Conservation (phyloP, 257 asterid species). For the Fraxinus anomala region DNA sequence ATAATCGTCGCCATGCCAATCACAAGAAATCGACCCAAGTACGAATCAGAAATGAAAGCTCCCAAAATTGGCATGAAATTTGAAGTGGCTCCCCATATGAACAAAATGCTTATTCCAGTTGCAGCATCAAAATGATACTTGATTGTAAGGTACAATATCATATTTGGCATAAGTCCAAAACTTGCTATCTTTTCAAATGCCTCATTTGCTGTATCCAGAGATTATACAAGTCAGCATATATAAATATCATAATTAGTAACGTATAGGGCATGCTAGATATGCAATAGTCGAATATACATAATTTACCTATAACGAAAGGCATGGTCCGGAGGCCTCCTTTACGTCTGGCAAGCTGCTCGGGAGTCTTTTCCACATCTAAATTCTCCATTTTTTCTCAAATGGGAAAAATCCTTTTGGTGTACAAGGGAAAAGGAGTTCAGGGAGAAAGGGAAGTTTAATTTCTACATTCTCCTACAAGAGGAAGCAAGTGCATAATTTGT, state of each 20-base stretch:
- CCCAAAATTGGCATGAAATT: slow-evolving; percentile 75
- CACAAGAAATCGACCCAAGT: slow-evolving; percentile 65
- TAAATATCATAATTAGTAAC: neutral
- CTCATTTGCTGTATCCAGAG: slow-evolving; percentile 57
- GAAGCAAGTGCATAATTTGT: neutral
- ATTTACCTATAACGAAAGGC: slow-evolving; percentile 70
- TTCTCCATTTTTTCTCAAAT: slow-evolving; percentile 36
- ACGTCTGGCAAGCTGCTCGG: slow-evolving; percentile 7
- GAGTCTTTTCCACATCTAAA: slow-evolving; percentile 27
- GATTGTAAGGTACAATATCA: slow-evolving; percentile 54
- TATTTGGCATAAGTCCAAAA: slow-evolving; percentile 60
- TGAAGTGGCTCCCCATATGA: slow-evolving; percentile 64
- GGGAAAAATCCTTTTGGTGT: neutral
- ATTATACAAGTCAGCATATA: neutral
- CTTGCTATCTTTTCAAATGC: slow-evolving; percentile 74
- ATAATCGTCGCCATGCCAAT: slow-evolving; percentile 50
- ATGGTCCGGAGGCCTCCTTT: slow-evolving; percentile 69
- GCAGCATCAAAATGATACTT: slow-evolving; percentile 54
- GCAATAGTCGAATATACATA: neutral
- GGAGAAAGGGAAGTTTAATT: neutral
- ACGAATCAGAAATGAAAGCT: slow-evolving; percentile 78
- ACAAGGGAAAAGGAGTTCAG: neutral
- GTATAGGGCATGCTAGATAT: neutral
- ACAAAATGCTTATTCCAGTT: slow-evolving; percentile 43
- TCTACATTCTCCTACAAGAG: neutral